Conservation (phyloP, 1,139 yeast species). For the Blastobotrys ciferrii region DNA sequence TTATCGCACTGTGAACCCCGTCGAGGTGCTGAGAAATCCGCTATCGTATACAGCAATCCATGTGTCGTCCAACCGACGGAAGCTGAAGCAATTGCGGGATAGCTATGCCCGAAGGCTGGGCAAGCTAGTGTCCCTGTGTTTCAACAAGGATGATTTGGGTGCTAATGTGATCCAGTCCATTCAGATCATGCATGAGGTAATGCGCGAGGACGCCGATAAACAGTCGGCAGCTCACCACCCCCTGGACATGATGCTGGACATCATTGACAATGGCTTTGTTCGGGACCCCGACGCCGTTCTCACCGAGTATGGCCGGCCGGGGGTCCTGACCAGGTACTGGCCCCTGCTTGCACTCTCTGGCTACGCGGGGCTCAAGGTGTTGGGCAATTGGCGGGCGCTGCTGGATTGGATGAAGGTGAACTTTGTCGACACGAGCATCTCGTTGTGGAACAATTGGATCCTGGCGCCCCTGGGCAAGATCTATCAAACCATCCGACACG, state of each 20-base stretch:
- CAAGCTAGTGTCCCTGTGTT: slow-evolving; percentile 4
- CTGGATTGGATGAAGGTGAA: slow-evolving; percentile 56
- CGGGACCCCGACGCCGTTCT: not conserved
- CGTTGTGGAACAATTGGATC: slow-evolving; percentile 81
- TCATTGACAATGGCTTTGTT: slow-evolving; percentile 9
- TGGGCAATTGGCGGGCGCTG: slow-evolving; percentile 54
- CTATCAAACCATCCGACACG: slow-evolving; percentile 77
- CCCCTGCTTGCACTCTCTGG: slow-evolving; percentile 40
- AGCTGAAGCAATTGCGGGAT: not conserved
- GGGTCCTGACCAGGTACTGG: slow-evolving; percentile 62
- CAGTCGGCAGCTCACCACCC: not conserved
- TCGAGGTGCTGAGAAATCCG: slow-evolving; percentile 2
- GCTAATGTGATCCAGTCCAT: slow-evolving; percentile 12
- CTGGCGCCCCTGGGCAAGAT: slow-evolving; percentile 73
- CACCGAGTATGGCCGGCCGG: slow-evolving; percentile 42
- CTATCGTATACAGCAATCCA: not conserved
- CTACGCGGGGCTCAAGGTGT: slow-evolving; percentile 40
- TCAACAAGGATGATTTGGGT: slow-evolving; percentile 4
- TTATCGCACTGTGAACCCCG: not conserved
- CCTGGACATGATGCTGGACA: slow-evolving; percentile 5
- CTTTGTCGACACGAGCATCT: slow-evolving; percentile 58
- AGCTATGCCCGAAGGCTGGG: slow-evolving; percentile 2
- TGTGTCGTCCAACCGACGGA: not conserved
- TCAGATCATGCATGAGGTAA: slow-evolving; percentile 14
- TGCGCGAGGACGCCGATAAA: slow-evolving; percentile 9